Conservation (phyloP, 2,329 filamentous ascomycete species). For the Nemania bipapillata region DNA sequence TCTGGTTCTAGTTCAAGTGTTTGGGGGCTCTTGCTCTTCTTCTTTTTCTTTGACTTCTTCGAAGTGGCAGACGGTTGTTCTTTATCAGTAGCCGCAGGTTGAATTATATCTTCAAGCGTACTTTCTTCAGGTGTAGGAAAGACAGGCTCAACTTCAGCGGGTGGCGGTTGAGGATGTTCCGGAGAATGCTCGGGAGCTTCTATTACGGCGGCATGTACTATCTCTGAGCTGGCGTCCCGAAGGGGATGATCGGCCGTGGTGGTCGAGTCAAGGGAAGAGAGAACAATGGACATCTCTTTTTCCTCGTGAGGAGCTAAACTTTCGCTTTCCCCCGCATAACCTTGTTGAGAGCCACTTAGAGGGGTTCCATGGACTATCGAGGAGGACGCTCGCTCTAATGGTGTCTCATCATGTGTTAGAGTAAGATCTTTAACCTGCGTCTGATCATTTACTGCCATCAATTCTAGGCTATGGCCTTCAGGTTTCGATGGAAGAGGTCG, state of each 20-base stretch:
- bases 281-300: constrained; percentile 20
- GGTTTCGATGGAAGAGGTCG: background rate
- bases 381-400: constrained; percentile 27
- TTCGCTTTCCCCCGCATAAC: constrained; percentile 48
- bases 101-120: constrained; percentile 21
- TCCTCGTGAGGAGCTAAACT: constrained; percentile 37
- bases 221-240: background rate
- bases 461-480: constrained; percentile 9
- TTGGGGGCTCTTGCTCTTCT: constrained; percentile 26
- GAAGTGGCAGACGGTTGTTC: constrained; percentile 27
- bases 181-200: background rate
- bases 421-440: background rate
- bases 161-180: background rate
- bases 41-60: constrained; percentile 39
- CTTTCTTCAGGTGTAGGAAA: constrained; percentile 6
- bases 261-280: background rate
- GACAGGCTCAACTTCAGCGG: constrained; percentile 3
- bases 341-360: constrained; percentile 42
- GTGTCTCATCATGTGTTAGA: background rate
- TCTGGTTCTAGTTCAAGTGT: constrained; percentile 3
- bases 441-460: background rate
- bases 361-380: constrained; percentile 31
- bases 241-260: constrained; percentile 1
- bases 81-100: constrained; percentile 20
- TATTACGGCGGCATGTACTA: background rate